Percentiles rank a stretch among this genome's conserved stretches.
phyloP scores from a whole-genome alignment of 169 alveolate genomes.

The Plasmodium knowlesi region DNA sequence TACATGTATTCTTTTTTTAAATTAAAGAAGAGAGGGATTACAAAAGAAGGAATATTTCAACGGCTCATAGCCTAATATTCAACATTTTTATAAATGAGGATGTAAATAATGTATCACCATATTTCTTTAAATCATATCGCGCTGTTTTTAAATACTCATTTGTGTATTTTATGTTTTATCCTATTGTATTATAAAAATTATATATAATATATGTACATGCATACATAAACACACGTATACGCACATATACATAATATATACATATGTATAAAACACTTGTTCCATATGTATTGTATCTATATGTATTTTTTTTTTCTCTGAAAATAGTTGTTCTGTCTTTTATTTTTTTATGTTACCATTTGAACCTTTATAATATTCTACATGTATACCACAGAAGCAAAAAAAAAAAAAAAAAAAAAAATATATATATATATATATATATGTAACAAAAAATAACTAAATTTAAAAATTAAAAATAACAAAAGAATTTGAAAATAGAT shows the following conservation, averaged over 20 bases:
- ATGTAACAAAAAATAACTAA: conserved; percentile 26
- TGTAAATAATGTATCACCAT: conserved; percentile 1
- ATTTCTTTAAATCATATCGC: conserved; percentile 38
- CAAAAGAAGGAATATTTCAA: neutral
- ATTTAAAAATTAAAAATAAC: conserved; percentile 55
- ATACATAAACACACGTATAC: conserved; percentile 14
- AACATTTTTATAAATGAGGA: conserved; percentile 17
- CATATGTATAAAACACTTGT: neutral
- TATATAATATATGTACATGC: neutral
- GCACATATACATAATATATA: neutral
- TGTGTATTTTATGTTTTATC: conserved; percentile 41
- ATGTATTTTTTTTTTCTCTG: neutral
- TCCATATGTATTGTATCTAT: neutral
- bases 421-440: neutral
- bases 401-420: conserved; percentile 11
- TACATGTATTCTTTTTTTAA: neutral
- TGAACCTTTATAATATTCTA: conserved; percentile 52
- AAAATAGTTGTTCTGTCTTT: conserved; percentile 22
- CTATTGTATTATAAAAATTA: conserved; percentile 17
- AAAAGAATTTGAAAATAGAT: conserved; percentile 48
- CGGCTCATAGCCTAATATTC: neutral
- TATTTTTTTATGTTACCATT: conserved; percentile 55
- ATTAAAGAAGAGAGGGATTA: neutral
- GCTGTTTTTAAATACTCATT: conserved; percentile 27
- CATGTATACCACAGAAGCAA: conserved; percentile 29